phyloP scores from a whole-genome alignment of 805 yeast genomes.

The Yarrowia osloensis region DNA sequence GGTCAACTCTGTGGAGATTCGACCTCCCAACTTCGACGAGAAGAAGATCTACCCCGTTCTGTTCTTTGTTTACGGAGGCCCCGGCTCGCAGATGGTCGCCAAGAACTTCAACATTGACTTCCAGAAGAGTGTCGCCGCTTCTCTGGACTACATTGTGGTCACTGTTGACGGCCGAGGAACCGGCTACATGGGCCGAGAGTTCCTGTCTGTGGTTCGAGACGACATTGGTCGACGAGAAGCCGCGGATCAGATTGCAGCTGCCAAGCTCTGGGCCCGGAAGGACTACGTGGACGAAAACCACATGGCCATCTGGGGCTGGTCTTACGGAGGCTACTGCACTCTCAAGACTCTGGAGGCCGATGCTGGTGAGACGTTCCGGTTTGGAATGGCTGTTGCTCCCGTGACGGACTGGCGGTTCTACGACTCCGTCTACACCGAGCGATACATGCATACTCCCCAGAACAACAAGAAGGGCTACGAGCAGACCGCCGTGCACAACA shows the following conservation, averaged over 20 bases:
- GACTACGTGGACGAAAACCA: conserved; percentile 65
- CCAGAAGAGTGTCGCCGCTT: conserved; percentile 75
- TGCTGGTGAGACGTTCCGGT: conserved; percentile 70
- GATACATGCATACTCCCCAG: conserved; percentile 87
- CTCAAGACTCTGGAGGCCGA: conserved; percentile 86
- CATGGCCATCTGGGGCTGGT: conserved; percentile 97
- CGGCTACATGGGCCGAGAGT: conserved; percentile 79
- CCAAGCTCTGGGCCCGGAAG: conserved; percentile 63
- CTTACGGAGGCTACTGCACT: conserved; percentile 94
- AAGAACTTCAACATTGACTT: conserved; percentile 63
- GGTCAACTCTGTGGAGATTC: conserved; percentile 70
- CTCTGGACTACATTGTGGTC: conserved; percentile 79
- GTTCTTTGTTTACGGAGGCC: conserved; percentile 93
- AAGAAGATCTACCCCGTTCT: conserved; percentile 74
- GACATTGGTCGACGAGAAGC: conserved; percentile 81
- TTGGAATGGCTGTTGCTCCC: conserved; percentile 96
- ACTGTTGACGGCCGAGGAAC: conserved; percentile 98
- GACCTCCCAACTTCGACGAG: conserved; percentile 70
- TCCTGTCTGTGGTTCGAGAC: conserved; percentile 78
- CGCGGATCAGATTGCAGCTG: conserved; percentile 83
- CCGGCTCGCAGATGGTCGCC: conserved; percentile 82
- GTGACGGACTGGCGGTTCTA: conserved; percentile 93
- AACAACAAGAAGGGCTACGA: conserved; percentile 64
- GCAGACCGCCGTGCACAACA: conserved; percentile 57
- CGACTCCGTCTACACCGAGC: conserved; percentile 91